phyloP scores from a whole-genome alignment of 2,329 filamentous ascomycete genomes.

The Cercospora sp. region DNA sequence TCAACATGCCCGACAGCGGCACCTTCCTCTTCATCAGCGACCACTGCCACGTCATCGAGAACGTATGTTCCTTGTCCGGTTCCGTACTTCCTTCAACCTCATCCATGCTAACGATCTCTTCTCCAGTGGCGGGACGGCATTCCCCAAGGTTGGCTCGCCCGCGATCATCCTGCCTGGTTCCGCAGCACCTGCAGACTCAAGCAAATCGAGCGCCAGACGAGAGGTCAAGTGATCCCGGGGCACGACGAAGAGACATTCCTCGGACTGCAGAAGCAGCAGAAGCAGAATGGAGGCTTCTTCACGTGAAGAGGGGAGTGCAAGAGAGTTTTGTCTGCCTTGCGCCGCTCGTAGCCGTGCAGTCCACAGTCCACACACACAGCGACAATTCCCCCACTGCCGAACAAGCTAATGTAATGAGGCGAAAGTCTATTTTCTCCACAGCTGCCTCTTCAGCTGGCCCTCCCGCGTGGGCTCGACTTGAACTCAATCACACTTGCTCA shows the following conservation, averaged over 20 bases:
- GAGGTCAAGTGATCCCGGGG: conserved; percentile 40
- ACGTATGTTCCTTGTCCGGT: conserved; percentile 27
- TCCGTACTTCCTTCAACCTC: background rate
- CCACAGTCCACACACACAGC: background rate
- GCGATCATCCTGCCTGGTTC: conserved; percentile 42
- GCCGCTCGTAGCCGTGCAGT: background rate
- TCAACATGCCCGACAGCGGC: conserved; percentile 39
- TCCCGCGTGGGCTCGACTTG: conserved; percentile 2
- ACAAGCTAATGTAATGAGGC: conserved; percentile 14
- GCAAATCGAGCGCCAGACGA: conserved; percentile 36
- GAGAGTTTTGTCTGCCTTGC: background rate
- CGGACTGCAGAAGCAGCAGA: conserved; percentile 20
- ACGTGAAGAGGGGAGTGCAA: conserved; percentile 15
- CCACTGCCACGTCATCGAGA: conserved; percentile 43
- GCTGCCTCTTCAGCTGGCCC: background rate
- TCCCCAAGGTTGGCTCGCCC: conserved; percentile 41
- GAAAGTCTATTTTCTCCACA: conserved; percentile 10
- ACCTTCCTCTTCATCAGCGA: conserved; percentile 41
- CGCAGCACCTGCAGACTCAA: conserved; percentile 39
- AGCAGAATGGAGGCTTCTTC: conserved; percentile 26
- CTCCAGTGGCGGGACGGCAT: conserved; percentile 40
- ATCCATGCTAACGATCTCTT: background rate
- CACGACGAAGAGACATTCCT: conserved; percentile 41
- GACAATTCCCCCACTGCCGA: conserved; percentile 5
- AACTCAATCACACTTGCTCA: background rate